Base-by-base conservation (phyloP, 1,284 basidiomycete species). In the Sutorius eximius region DNA sequence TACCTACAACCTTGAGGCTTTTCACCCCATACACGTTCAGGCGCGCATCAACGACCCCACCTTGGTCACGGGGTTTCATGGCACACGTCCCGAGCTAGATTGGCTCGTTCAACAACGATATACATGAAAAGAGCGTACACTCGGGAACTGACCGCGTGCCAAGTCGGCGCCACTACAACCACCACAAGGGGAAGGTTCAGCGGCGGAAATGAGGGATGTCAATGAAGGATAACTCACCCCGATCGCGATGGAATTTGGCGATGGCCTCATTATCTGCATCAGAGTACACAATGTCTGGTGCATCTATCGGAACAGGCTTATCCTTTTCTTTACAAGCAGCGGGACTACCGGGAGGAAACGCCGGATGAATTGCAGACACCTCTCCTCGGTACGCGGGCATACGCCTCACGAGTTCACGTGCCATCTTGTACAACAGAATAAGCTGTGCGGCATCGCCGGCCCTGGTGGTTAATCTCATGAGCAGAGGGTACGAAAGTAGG, bases 351-450 rank as follows among this genome's bases (percentile, higher is more conserved):
- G 66, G 57, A 3, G 76, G 60, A 65, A 87, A 87, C 8, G 57
- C 51, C 0, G 86, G 86, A 59, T 87, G 81, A 12, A 60, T 61
- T 1, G 61, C 51, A 1, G 63, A 48, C 2, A 75, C 65, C 58
- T 86, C 85, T 5, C 85, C 86, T 2, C 80, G 75, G 66, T 78
- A 87, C 22, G 68, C 67, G 0, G 74, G 71, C 78, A 87, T 79
- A 2, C 85, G 79, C 20, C 86, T 77, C 3, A 75, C 1, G 6
- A 53, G 52, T 37, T 64, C 62, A 0, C 62, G 63, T 3, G 44
- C 13, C 40, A 51, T 52, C 20, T 64, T 64, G 49, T 68, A 64
- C 30, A 63, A 10, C 9, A 63, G 8, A 20, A 22, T 42, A 3
- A 64, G n/a, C 9, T 51, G 56, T 2, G 40, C 52, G 5, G 66